A percentile compares a stretch with the other conserved stretches of the same genome.
phyloP scores from a whole-genome alignment of 495 filamentous ascomycete genomes.

The Podospora bellae-mahoneyi region DNA sequence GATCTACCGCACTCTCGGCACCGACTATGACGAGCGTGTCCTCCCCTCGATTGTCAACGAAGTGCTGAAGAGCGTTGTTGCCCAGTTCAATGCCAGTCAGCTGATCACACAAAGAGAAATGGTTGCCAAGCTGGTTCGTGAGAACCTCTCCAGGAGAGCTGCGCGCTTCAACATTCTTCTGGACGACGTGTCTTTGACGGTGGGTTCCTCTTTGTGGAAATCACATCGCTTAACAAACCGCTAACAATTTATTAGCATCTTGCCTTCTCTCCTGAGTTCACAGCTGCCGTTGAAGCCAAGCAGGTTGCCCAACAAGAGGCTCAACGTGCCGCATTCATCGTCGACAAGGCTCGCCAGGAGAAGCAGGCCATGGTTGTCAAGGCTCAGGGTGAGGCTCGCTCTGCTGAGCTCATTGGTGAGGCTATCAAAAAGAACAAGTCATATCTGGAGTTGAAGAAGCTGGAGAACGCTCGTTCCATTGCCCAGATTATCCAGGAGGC shows the following conservation, averaged over 20 bases:
- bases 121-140: conserved; percentile 83
- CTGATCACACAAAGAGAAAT: conserved; percentile 98
- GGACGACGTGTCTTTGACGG: conserved; percentile 95
- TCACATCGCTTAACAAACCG: background rate
- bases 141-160: conserved; percentile 85
- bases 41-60: conserved; percentile 98
- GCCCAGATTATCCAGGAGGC: conserved; percentile 77
- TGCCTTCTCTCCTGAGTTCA: conserved; percentile 99
- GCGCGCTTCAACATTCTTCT: conserved; percentile 95
- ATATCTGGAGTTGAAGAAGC: conserved; percentile 94
- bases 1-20: conserved; percentile 93
- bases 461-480: conserved; percentile 91
- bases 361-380: conserved; percentile 98
- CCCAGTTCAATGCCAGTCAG: conserved; percentile 98
- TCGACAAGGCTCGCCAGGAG: conserved; percentile 98
- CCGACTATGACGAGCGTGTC: conserved; percentile 95
- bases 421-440: conserved; percentile 98
- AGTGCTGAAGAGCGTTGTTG: conserved; percentile 96
- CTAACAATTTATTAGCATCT: conserved; percentile 64
- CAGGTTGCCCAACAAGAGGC: conserved; percentile 99
- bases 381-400: conserved; percentile 98
- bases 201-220: conserved; percentile 43
- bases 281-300: conserved; percentile 96
- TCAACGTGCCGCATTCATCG: conserved; percentile 93
- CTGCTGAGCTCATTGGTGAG: conserved; percentile 95